Evolutionary conservation across 331 rosid species (phyloP), one percentile per base, ranked within the genome.

Genomic region (Quercus lobata): DNA sequence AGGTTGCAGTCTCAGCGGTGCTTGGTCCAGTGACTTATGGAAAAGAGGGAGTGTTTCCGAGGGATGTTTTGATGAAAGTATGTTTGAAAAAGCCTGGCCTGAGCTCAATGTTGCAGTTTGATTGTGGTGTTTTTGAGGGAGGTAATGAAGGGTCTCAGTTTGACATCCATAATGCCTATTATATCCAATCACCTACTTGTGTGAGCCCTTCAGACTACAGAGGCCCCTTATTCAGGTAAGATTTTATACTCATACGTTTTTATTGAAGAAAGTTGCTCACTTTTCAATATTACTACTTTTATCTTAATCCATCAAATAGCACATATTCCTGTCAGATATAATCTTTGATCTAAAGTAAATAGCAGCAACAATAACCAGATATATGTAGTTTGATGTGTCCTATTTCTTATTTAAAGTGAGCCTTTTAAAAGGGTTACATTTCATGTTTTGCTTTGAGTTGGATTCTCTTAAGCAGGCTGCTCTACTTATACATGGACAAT

Each of bases 161-260:
- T 72, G 65, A 80, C 55, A 87, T 94, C 83, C 68, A 52, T 2
- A 78, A 76, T 73, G 92, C 89, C 77, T 82, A 80, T 81, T 90
- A 70, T 85, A 84, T 89, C 61, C 87, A 57, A 49, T 88, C 97
- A 6, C 25, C 90, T 9, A 30, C 79, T 71, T 71, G 7, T 77
- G 22, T 85, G 35, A 71, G 56, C 12, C 58, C 88, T 76, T 87
- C 92, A 62, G 60, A 57, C 74, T 92, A 92, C 49, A 83, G 86
- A 80, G 97, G 97, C 27, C 95, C 97, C 61, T 7, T 58, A 17
- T 91, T 89, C 93, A 83, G 97, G 97, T 94, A 79, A 73, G 14
- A 35, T 49, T 57, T 60, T 57, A 52, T 61, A 44, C 8, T 6
- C 52, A 0, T 73, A 56, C 24, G 29, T n/a, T 3, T 66, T 5